A percentile compares a stretch with the other conserved stretches of the same genome.
These are phyloP conservation scores for Fusarium vanettenii DNA, from an alignment of 2,329 filamentous ascomycete species.

Conservation along the genomic window DNA sequence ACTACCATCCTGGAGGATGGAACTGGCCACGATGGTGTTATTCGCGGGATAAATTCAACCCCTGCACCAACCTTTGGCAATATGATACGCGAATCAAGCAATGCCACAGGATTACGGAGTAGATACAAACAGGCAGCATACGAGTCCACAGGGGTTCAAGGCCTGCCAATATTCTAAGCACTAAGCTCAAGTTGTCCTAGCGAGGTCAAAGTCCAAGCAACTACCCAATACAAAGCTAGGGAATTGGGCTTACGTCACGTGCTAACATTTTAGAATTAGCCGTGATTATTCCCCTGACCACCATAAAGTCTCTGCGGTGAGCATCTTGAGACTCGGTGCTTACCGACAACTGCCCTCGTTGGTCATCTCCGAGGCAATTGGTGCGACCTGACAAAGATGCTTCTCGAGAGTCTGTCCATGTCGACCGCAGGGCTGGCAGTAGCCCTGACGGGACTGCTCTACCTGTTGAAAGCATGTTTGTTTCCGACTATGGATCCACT, in stretches of 20 bases:
- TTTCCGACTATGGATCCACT: slow-evolving; percentile 9
- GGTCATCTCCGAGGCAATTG: neutral
- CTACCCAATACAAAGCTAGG: neutral
- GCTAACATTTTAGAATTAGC: neutral
- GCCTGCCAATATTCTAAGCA: neutral
- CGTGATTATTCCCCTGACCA: neutral
- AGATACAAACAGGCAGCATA: neutral
- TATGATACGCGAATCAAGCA: neutral
- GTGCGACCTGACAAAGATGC: neutral
- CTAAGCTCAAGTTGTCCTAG: neutral
- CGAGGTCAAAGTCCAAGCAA: neutral
- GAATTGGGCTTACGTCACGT: neutral
- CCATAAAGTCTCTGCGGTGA: neutral
- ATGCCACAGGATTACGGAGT: neutral
- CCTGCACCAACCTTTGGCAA: neutral
- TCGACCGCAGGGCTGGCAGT: neutral
- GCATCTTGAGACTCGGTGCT: neutral
- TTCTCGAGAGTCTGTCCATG: neutral
- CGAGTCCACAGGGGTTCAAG: neutral
- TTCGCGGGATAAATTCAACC: neutral
- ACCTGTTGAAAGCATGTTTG: neutral
- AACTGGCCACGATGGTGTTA: neutral
- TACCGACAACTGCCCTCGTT: neutral
- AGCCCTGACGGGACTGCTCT: neutral
- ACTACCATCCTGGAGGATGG: neutral